These are phyloP conservation scores for Lactarius deliciosus DNA, from an alignment of 768 basidiomycete species.

Conservation along the genomic window DNA sequence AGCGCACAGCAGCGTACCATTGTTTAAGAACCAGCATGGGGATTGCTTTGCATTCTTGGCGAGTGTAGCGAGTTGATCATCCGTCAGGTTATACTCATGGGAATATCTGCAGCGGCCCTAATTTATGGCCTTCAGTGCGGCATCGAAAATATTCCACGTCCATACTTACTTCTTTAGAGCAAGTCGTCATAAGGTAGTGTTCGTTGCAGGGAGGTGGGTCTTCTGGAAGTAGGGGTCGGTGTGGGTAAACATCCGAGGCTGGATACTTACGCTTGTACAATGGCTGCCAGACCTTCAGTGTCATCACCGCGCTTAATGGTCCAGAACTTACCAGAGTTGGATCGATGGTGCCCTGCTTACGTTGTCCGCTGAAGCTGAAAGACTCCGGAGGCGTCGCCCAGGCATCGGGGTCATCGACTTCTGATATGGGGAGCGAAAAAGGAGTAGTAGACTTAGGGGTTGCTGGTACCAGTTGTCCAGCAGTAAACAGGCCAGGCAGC, in stretches of 20 bases:
- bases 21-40: slow-evolving; percentile 82
- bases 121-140: slow-evolving; percentile 4
- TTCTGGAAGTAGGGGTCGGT: slow-evolving; percentile 45
- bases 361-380: neutral
- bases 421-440: slow-evolving; percentile 12
- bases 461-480: neutral
- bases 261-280: slow-evolving; percentile 25
- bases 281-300: slow-evolving; percentile 15
- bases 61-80: slow-evolving; percentile 69
- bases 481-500: slow-evolving; percentile 49
- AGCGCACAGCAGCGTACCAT: slow-evolving; percentile 45
- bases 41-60: slow-evolving; percentile 80
- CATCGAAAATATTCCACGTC: neutral
- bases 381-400: neutral
- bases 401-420: slow-evolving; percentile 7
- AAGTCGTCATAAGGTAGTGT: slow-evolving; percentile 72
- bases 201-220: slow-evolving; percentile 85
- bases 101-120: slow-evolving; percentile 72
- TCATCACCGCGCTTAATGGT: neutral
- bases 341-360: slow-evolving; percentile 19
- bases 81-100: slow-evolving; percentile 71
- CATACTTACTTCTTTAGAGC: slow-evolving; percentile 61
- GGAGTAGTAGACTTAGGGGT: neutral
- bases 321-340: slow-evolving; percentile 42
- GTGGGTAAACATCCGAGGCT: slow-evolving; percentile 15